Base-by-base conservation (phyloP, 2,329 filamentous ascomycete species). In the Calonectria pteridis region DNA sequence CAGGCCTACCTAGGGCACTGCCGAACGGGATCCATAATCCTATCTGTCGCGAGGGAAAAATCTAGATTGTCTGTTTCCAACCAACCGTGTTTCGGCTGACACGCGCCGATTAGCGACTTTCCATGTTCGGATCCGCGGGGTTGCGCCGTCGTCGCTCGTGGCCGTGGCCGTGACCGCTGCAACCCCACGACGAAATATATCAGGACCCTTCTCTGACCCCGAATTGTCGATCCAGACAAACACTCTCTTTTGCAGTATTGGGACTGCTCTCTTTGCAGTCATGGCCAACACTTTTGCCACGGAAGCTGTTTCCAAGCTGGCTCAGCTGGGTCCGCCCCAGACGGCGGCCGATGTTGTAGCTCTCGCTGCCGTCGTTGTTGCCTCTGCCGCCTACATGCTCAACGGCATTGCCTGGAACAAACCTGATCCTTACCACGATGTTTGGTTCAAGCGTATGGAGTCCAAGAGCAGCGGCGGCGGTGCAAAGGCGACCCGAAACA, bases 391-490 rank as follows among this genome's bases (percentile, higher is more conserved):
- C 1, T 89, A 86, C 75, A 77, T 88, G 23, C 83, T 87, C 3
- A 82, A 83, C 4, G 86, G 86, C 3, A 82, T 82, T 43, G 73
- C 84, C 23, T 89, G 87, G 87, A 87, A 89, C 67, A 86, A 83
- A 51, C 85, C 87, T 11, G 88, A 90, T 74, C 88, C 88, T 6
- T 85, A 88, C 70, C 77, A 85, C 46, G 82, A 88, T 75, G 81
- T 89, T 29, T 87, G 84, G 78, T 91, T 86, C 65, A 86, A 90
- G 75, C 84, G 84, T 46, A 88, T 89, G 20, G 88, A 89, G 73
- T 75, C 73, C 1, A 75, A 71, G 33, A 72, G 74, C 28, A 75
- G 72, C 20, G 65, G 69, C 3, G 68, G 69, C 6, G 76, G 72
- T 13, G 86, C 67, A 14, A 83, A 82, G 67, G 82, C 83, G 43